These are phyloP conservation scores for Colletotrichum costaricense DNA, from an alignment of 2,329 filamentous ascomycete genomes.

Conservation along the genomic window DNA sequence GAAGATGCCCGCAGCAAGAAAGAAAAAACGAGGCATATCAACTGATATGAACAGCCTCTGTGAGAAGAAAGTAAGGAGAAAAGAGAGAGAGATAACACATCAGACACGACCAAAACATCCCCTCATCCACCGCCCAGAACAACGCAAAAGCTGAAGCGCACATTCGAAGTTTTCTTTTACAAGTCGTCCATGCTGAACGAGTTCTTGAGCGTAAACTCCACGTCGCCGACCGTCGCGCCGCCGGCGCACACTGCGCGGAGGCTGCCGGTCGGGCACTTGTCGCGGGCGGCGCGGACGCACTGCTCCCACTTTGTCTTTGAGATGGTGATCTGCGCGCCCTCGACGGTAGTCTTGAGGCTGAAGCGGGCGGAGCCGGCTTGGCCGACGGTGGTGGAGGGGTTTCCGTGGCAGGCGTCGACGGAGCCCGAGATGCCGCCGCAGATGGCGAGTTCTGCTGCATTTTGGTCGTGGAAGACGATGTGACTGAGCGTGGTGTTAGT, in stretches of 20 bases:
- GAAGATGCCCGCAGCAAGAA: neutral
- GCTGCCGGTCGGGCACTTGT: constrained; percentile 62
- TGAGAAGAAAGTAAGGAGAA: neutral
- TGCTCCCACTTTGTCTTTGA: constrained; percentile 64
- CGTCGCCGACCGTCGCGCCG: constrained; percentile 58
- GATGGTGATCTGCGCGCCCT: constrained; percentile 62
- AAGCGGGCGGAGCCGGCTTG: constrained; percentile 60
- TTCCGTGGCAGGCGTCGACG: constrained; percentile 57
- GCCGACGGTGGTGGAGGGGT: constrained; percentile 56
- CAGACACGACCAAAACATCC: neutral
- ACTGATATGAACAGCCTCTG: neutral
- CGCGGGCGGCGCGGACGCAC: constrained; percentile 64
- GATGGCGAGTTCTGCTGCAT: constrained; percentile 59
- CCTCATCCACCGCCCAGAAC: constrained; percentile 21
- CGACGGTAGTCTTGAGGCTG: constrained; percentile 52
- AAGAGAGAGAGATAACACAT: neutral
- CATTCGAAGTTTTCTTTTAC: neutral
- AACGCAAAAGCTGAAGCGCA: neutral
- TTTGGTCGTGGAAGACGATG: constrained; percentile 61
- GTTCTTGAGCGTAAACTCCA: constrained; percentile 48
- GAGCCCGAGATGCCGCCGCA: constrained; percentile 63
- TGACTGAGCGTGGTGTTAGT: constrained; percentile 40
- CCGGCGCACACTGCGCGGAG: constrained; percentile 59
- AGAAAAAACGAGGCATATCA: neutral
- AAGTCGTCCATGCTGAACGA: constrained; percentile 15